A percentile compares a stretch with the other conserved stretches of the same genome.
phyloP scores from a whole-genome alignment of 225 moss, liverwort and hornwort species.

The Straminergon stramineum region DNA sequence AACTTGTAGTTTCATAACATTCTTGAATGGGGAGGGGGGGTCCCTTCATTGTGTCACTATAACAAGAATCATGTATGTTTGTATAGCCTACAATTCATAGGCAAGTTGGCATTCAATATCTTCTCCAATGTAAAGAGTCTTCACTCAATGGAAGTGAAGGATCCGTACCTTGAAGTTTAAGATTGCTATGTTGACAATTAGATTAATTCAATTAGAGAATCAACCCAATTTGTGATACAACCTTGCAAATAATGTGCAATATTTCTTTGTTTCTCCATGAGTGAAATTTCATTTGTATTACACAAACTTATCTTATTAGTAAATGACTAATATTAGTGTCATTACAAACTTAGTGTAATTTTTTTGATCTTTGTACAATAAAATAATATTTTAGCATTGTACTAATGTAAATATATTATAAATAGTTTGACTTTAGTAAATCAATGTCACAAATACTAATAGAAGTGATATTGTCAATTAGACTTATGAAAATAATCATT shows the following conservation, averaged over 20 bases:
- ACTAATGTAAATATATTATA: not conserved
- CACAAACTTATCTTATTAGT: not conserved
- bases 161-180: not conserved
- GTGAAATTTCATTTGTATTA: not conserved
- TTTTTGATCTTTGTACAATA: fast-evolving
- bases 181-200: not conserved
- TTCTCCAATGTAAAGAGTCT: not conserved
- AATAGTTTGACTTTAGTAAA: not conserved
- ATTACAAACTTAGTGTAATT: not conserved
- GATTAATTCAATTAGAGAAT: not conserved
- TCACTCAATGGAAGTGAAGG: not conserved
- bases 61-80: not conserved
- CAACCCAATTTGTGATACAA: not conserved
- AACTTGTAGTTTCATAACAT: not conserved
- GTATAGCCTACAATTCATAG: not conserved
- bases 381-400: not conserved
- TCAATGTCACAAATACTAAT: not conserved
- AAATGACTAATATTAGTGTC: not conserved
- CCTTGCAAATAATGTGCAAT: not conserved
- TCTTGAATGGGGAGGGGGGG: not conserved
- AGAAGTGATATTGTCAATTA: not conserved
- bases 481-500: no score
- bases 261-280: not conserved
- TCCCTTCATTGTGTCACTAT: not conserved
- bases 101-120: not conserved